Percentiles rank a stretch among this genome's conserved stretches.
phyloP scores from a whole-genome alignment of 805 yeast species.

The Yamadazyma sp. region DNA sequence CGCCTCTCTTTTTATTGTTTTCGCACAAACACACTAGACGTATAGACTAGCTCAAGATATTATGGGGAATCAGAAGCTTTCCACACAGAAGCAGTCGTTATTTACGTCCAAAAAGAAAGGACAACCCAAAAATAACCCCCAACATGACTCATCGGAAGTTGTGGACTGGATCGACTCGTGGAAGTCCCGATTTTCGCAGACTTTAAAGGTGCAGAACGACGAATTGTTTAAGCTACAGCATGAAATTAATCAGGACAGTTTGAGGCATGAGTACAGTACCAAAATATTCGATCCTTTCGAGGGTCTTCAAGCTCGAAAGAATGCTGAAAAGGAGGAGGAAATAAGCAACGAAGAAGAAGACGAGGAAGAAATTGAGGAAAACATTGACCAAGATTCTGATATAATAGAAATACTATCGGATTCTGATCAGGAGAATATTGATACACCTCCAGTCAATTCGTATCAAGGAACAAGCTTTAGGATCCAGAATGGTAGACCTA shows the following conservation, averaged over 20 bases:
- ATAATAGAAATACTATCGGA: conserved; percentile 13
- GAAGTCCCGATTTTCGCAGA: conserved; percentile 20
- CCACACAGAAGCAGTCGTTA: background rate
- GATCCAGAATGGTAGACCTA: conserved; percentile 3
- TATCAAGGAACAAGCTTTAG: background rate
- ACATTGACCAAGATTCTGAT: too few species aligned
- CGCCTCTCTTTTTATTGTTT: too few species aligned
- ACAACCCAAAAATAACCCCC: background rate
- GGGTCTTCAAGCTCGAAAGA: background rate
- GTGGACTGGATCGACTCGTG: conserved; percentile 32
- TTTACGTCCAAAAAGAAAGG: background rate
- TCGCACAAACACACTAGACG: too few species aligned
- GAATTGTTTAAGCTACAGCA: conserved; percentile 18
- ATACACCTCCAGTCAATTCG: background rate
- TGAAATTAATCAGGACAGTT: conserved; percentile 17
- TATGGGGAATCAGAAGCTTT: conserved; percentile 1
- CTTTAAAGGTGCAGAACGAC: conserved; percentile 20
- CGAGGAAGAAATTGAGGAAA: background rate
- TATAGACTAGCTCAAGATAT: too few species aligned
- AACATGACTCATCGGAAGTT: conserved; percentile 18
- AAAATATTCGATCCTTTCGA: conserved; percentile 14
- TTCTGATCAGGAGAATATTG: background rate
- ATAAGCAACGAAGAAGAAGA: background rate
- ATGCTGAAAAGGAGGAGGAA: background rate
- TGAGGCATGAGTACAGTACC: conserved; percentile 23